A percentile compares a stretch with the other conserved stretches of the same genome.
Evolutionary conservation across 768 basidiomycete species (phyloP).

Genomic region (Leccinellum albellum): DNA sequence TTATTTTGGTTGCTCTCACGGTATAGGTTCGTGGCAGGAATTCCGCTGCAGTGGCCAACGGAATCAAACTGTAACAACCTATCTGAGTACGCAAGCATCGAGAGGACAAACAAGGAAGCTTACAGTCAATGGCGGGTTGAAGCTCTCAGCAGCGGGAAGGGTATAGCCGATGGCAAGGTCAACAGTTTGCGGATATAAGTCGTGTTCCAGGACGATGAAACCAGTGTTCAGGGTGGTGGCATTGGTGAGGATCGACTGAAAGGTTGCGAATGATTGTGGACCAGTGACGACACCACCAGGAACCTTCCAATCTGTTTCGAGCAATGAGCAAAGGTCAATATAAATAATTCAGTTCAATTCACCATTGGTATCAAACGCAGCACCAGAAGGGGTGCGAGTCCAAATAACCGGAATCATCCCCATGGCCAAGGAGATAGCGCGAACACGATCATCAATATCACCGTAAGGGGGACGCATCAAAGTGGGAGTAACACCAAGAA

Average conservation of each 20-base stretch:
- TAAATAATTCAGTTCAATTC: slow-evolving; percentile 4
- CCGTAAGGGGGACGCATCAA: slow-evolving; percentile 81
- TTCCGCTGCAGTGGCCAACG: slow-evolving; percentile 73
- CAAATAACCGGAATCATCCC: slow-evolving; percentile 89
- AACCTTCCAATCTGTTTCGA: slow-evolving; percentile 76
- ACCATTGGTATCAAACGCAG: slow-evolving; percentile 74
- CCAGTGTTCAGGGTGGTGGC: slow-evolving; percentile 59
- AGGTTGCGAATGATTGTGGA: slow-evolving; percentile 60
- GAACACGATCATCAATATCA: slow-evolving; percentile 91
- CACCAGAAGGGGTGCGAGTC: slow-evolving; percentile 59
- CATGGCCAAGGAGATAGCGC: slow-evolving; percentile 88
- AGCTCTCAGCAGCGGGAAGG: slow-evolving; percentile 66
- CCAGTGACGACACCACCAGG: slow-evolving; percentile 70
- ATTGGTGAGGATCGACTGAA: slow-evolving; percentile 70
- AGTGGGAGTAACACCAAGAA: slow-evolving; percentile 73
- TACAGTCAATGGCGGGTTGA: slow-evolving; percentile 64
- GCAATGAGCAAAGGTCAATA: slow-evolving; percentile 6
- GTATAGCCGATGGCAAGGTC: slow-evolving; percentile 89
- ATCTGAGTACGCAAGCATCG: not conserved
- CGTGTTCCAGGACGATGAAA: slow-evolving; percentile 89
- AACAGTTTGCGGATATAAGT: slow-evolving; percentile 79
- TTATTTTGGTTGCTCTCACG: slow-evolving; percentile 75
- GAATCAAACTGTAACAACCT: slow-evolving; percentile 50
- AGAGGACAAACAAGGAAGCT: slow-evolving; percentile 9
- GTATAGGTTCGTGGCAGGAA: slow-evolving; percentile 68